Percentiles rank a stretch among this genome's conserved stretches.
Conservation (phyloP, 441 rosid genomes). For the Rhodomyrtus psidioides region DNA sequence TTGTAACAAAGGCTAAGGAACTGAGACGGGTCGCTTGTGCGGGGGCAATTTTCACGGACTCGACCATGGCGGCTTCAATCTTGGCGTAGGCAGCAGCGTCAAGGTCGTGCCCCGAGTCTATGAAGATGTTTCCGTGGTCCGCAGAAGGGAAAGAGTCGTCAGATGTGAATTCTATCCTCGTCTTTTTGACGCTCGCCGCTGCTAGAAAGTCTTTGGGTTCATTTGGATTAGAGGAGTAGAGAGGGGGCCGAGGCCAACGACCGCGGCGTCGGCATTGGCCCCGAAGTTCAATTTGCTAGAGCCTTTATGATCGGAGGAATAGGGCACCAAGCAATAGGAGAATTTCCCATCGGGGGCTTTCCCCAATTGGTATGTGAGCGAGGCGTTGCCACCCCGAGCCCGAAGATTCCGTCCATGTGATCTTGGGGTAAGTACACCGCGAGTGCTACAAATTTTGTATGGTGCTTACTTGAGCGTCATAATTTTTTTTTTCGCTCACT, state of each 20-base stretch:
- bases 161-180: background rate
- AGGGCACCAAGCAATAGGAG: constrained; percentile 32
- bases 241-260: constrained; percentile 8
- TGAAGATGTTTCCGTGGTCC: constrained; percentile 29
- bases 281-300: constrained; percentile 35
- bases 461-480: no score
- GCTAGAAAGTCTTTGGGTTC: constrained; percentile 11
- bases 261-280: constrained; percentile 16
- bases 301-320: background rate
- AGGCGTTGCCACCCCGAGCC: no score
- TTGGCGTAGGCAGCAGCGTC: constrained; percentile 17
- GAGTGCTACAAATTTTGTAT: no score
- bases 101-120: constrained; percentile 34
- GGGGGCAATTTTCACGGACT: constrained; percentile 7
- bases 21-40: constrained; percentile 7
- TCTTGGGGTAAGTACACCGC: no score
- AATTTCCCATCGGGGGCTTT: constrained; percentile 16
- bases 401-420: no score
- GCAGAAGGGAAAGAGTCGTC: background rate
- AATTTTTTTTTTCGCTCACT: no score
- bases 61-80: constrained; percentile 20
- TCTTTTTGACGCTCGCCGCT: constrained; percentile 28
- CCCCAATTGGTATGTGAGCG: constrained; percentile 19
- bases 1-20: constrained; percentile 16
- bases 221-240: constrained; percentile 20